These are phyloP conservation scores for Mortierella sp. DNA, from an alignment of 371 early-diverging fungal species.

Conservation along the genomic window DNA sequence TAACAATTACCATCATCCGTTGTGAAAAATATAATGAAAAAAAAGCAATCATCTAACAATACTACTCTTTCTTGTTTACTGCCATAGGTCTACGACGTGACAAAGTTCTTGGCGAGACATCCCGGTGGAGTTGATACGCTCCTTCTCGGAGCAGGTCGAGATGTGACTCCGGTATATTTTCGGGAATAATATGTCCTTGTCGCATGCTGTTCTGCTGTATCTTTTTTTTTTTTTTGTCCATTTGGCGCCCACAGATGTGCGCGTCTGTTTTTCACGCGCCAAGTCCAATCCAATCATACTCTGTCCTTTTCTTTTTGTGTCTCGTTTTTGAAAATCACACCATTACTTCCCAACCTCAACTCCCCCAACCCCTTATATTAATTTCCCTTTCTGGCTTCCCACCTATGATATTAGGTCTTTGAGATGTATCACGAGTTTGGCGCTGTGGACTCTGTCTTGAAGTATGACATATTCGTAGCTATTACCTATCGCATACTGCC, in stretches of 20 bases:
- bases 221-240: neutral
- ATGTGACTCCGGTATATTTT: slow-evolving; percentile 66
- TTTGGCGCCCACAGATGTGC: slow-evolving; percentile 9
- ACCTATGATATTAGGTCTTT: slow-evolving; percentile 59
- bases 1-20: neutral
- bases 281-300: neutral
- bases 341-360: neutral
- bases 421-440: slow-evolving; percentile 68
- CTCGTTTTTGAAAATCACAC: slow-evolving; percentile 7
- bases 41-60: neutral
- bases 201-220: neutral
- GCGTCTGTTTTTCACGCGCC: neutral
- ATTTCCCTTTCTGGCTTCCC: neutral
- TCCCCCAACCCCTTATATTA: neutral
- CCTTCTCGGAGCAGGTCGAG: slow-evolving; percentile 74
- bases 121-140: slow-evolving; percentile 80
- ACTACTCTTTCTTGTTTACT: neutral
- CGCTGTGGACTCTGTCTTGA: slow-evolving; percentile 53
- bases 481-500: neutral
- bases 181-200: neutral
- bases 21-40: neutral
- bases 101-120: slow-evolving; percentile 84
- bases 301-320: too few species aligned
- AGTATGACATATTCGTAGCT: slow-evolving; percentile 43
- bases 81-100: slow-evolving; percentile 80